Percentiles rank a stretch among this genome's conserved stretches.
Conservation (phyloP, 768 basidiomycete species). For the Daedaleopsis sinensis region DNA sequence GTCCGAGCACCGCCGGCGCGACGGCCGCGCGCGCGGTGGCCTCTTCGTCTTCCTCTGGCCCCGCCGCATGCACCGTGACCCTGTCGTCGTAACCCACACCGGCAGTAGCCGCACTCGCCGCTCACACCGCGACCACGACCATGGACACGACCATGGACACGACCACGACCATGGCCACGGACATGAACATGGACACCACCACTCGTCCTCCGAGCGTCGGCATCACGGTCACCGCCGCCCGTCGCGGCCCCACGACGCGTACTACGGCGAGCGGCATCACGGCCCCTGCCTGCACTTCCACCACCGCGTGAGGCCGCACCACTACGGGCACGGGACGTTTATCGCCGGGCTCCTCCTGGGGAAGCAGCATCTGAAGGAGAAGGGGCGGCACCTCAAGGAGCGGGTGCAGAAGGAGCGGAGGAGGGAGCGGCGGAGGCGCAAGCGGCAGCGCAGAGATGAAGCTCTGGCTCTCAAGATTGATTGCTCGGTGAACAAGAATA, state of each 20-base stretch:
- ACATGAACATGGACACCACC: constrained; percentile 5
- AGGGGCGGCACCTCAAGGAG: constrained; percentile 12
- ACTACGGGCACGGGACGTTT: constrained; percentile 25
- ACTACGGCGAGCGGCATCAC: constrained; percentile 16
- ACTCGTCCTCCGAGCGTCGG: constrained; percentile 2
- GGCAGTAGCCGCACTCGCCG: background rate
- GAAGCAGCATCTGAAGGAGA: constrained; percentile 13
- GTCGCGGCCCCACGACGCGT: constrained; percentile 12
- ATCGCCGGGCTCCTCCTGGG: constrained; percentile 22
- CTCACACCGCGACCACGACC: background rate
- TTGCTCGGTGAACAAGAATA: constrained; percentile 11
- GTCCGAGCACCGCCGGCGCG: constrained; percentile 21
- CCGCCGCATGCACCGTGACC: no score
- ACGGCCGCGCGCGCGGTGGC: constrained; percentile 21
- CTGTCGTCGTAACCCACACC: background rate
- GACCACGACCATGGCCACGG: background rate
- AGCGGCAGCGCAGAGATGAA: constrained; percentile 19
- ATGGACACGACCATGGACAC: constrained; percentile 1
- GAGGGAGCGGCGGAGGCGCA: constrained; percentile 20
- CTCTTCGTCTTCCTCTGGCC: constrained; percentile 32
- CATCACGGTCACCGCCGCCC: constrained; percentile 5
- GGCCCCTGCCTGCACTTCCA: constrained; percentile 27
- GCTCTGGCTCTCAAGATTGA: constrained; percentile 17
- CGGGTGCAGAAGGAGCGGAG: constrained; percentile 21
- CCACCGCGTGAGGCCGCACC: constrained; percentile 24